phyloP scores from a whole-genome alignment of 139 green algal species.

The Chlorella vulgaris region DNA sequence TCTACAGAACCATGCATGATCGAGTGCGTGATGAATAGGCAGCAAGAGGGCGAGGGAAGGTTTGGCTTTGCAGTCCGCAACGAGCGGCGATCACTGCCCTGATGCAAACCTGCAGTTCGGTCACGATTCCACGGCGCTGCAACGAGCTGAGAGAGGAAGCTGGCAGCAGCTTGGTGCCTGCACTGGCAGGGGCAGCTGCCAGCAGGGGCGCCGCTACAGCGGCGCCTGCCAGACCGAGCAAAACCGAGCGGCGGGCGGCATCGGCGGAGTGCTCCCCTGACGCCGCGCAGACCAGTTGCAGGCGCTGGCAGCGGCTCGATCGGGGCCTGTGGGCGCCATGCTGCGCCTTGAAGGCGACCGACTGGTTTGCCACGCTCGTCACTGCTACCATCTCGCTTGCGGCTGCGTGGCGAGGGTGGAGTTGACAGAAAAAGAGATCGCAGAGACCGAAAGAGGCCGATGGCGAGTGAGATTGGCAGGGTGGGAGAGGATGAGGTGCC shows the following conservation, averaged over 20 bases:
- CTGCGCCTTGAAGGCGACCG: not conserved
- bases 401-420: too few species aligned
- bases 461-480: too few species aligned
- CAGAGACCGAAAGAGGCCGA: too few species aligned
- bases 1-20: not conserved
- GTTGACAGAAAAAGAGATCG: too few species aligned
- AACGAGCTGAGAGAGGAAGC: slow-evolving; percentile 21
- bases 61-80: not conserved
- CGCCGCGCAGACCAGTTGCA: not conserved
- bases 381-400: too few species aligned
- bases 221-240: not conserved
- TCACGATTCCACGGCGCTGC: slow-evolving; percentile 24
- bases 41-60: not conserved
- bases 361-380: too few species aligned
- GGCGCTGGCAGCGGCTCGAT: not conserved
- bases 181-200: not conserved
- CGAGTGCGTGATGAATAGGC: not conserved
- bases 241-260: not conserved
- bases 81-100: not conserved
- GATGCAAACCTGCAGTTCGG: slow-evolving; percentile 15
- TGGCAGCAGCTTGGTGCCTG: not conserved
- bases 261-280: not conserved
- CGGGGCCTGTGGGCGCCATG: not conserved
- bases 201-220: slow-evolving; percentile 1
- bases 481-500: too few species aligned